Base-by-base conservation (phyloP, 768 basidiomycete genomes). In the Lanmaoa rubissima region DNA sequence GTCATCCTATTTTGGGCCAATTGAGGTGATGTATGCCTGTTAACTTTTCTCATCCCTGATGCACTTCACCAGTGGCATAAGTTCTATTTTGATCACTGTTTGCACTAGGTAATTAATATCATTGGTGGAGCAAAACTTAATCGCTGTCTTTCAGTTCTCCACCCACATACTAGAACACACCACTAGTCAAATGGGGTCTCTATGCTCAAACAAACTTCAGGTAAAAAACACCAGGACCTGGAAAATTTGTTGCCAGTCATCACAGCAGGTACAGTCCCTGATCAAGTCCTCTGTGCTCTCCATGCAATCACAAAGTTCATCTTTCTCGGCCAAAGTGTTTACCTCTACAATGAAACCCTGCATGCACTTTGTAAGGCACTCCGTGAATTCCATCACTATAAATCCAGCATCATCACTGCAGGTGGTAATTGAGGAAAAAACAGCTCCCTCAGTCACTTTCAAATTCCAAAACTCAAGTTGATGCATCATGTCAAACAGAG, bases 281-380 rank as follows among this genome's bases (percentile, higher is more conserved):
- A 42, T 4, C 12, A 56, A 0, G 73, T 78, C 47, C 61, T 79
- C 9, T 53, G 57, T 34, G 70, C 74, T 3, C 43, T 79, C 26
- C 63, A 68, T 2, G 60, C 74, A 2, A 66, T 78, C 5, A 63
- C 73, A 4, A 73, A 79, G 48, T 78, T 79, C 45, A 66, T 67
- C 10, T 78, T 73, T 50, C 61, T 71, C 3, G 70, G 69, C 0
- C 78, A 79, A 56, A 47, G 65, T 0, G 59, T 49, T 1, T 19
- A 31, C 9, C 19, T 24, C 5, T 46, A 48, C 17, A 43, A 56
- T 1, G 39, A 62, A 12, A n/a, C n/a, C n/a, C n/a, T n/a, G n/a
- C 44, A 57, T 11, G 14, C 44, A 3, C 44, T 62, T 5, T 0
- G 11, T 1, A 43, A 62, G 32, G 59, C 59, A 2, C 32, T 61